Base-by-base conservation (phyloP, 2,329 filamentous ascomycete genomes). In the Aureobasidium sp. region DNA sequence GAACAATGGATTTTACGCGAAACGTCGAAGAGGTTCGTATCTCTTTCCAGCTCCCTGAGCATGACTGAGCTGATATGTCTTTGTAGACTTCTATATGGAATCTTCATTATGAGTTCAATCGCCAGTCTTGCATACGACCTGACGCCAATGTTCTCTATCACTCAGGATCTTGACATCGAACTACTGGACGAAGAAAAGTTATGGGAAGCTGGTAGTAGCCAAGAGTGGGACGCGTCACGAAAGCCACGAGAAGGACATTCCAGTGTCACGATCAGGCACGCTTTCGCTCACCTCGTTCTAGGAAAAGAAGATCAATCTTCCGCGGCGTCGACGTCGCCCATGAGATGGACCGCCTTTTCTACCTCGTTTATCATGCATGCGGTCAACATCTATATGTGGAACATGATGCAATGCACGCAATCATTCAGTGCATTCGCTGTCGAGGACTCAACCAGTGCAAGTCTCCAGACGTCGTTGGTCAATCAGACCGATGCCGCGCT, bases 371-470 rank as follows among this genome's bases (percentile, higher is more conserved):
- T 73, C 27, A 73, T 72, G 66, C 72, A 75, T 62, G 73, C 72
- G 11, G 69, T 74, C 22, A 73, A 71, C 52, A 69, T 73, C 48
- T 69, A 75, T 53, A 70, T 74, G 64, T 74, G 71, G 69, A 68
- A 70, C 62, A 63, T 71, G 5, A 69, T 71, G 12, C 71, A 75
- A 59, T 69, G 69, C 25, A 69, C 69, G 2, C 69, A 73, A 37
- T 67, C 67, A 25, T 69, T 71, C 51, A 66, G 69, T 39, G 69
- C 70, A 1, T 67, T 70, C 29, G 65, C 49, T 15, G 36, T 52
- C 1, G 49, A 37, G 22, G 17, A 17, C 1, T 27, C 22, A n/a
- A 47, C 44, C 1, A 25, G 6, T 5, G 5, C 22, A 4, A 25
- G 5, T 6, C 17, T 47, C 14, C 29, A 47, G 44, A 29, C 25